Evolutionary conservation across 1,139 yeast genomes (phyloP).

Genomic region (Lodderomyces beijingensis): DNA sequence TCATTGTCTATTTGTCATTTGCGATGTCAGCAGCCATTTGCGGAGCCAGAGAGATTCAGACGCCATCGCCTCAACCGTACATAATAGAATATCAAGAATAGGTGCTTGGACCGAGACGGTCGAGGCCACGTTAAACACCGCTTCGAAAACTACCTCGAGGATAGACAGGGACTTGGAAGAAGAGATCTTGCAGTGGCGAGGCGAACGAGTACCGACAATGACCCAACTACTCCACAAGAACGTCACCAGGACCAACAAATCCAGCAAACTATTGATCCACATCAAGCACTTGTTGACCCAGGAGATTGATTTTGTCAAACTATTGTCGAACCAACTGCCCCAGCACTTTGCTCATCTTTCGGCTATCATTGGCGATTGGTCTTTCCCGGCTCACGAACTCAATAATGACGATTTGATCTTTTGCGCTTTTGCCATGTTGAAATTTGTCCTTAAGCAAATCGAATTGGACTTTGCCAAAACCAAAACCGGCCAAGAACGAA

Average conservation of each 20-base stretch:
- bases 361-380: constrained; percentile 45
- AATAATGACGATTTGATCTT: constrained; percentile 64
- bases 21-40: constrained; percentile 17
- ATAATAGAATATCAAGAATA: constrained; percentile 44
- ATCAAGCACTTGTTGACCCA: constrained; percentile 26
- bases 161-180: neutral
- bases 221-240: constrained; percentile 23
- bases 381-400: constrained; percentile 67
- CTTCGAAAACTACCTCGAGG: neutral
- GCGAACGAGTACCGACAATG: constrained; percentile 30
- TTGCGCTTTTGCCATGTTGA: constrained; percentile 55
- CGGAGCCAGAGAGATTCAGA: constrained; percentile 25
- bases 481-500: neutral
- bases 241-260: constrained; percentile 20
- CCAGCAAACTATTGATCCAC: constrained; percentile 20
- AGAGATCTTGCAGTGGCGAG: neutral
- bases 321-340: constrained; percentile 24
- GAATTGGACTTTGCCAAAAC: neutral
- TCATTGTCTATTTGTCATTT: constrained; percentile 27
- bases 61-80: constrained; percentile 24
- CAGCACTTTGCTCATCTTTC: constrained; percentile 28
- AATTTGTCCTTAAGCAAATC: constrained; percentile 40
- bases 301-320: constrained; percentile 36
- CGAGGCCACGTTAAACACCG: neutral
- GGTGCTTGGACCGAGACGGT: constrained; percentile 56